A percentile compares a stretch with the other conserved stretches of the same genome.
Conservation (phyloP, 2,329 filamentous ascomycete genomes). For the Cercospora zeae-maydis region DNA sequence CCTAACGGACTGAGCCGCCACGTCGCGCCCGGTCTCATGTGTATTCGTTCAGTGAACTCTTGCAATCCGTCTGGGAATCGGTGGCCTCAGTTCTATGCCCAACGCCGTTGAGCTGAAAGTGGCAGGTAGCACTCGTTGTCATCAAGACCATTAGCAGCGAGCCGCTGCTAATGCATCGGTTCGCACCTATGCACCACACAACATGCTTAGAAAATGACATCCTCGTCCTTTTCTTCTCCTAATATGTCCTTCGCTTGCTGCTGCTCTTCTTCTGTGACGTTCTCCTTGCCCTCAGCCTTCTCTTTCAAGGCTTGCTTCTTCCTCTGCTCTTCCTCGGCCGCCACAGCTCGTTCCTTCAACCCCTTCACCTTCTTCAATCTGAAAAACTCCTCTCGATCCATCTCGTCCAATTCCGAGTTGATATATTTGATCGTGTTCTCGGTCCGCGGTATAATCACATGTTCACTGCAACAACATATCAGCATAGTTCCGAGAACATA, state of each 20-base stretch:
- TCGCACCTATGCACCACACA: background rate
- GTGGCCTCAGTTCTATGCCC: background rate
- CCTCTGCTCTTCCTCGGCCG: slow-evolving; percentile 37
- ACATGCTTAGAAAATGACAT: slow-evolving; percentile 27
- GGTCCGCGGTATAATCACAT: slow-evolving; percentile 94
- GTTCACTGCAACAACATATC: slow-evolving; percentile 55
- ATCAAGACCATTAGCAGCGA: background rate
- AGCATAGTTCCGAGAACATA: slow-evolving; percentile 16
- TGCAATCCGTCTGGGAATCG: background rate
- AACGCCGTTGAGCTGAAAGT: background rate
- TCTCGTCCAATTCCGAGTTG: slow-evolving; percentile 95
- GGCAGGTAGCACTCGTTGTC: background rate
- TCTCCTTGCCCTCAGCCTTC: slow-evolving; percentile 30
- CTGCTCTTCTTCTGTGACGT: slow-evolving; percentile 22
- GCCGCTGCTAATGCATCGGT: background rate
- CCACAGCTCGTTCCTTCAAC: slow-evolving; percentile 57
- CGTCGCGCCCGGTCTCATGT: no score
- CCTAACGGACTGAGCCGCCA: no score
- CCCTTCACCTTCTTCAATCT: slow-evolving; percentile 88
- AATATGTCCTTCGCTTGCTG: slow-evolving; percentile 33
- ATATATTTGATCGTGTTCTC: slow-evolving; percentile 99
- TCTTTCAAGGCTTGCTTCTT: slow-evolving; percentile 24
- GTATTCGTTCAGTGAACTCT: no score
- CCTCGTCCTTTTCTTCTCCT: slow-evolving; percentile 37
- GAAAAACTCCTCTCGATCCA: slow-evolving; percentile 98